Conservation (phyloP, 345 rosid genomes). For the Pugionium cornutum region DNA sequence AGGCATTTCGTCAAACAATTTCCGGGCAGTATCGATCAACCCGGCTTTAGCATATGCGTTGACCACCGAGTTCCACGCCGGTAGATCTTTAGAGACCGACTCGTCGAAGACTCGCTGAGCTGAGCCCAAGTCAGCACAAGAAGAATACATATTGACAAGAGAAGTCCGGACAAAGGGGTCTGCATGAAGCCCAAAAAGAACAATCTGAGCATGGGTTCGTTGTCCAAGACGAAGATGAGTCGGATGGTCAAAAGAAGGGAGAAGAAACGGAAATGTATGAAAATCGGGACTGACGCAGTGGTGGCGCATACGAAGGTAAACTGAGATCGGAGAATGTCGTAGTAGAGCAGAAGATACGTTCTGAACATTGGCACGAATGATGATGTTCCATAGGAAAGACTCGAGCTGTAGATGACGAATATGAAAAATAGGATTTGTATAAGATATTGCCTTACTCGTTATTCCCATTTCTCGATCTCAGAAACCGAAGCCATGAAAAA, state of each 20-base stretch:
- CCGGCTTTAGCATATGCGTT: constrained; percentile 43
- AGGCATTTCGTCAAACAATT: constrained; percentile 55
- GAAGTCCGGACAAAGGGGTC: constrained; percentile 45
- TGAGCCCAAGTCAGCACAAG: constrained; percentile 37
- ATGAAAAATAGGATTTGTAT: constrained; percentile 46
- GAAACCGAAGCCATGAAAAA: too few species aligned
- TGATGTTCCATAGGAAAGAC: constrained; percentile 53
- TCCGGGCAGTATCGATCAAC: constrained; percentile 41
- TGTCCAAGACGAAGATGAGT: constrained; percentile 48
- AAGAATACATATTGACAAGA: constrained; percentile 51
- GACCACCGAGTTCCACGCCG: constrained; percentile 60
- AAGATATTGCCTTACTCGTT: background rate
- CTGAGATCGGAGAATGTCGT: constrained; percentile 38
- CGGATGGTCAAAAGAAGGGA: constrained; percentile 41
- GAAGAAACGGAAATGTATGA: constrained; percentile 55
- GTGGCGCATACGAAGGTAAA: constrained; percentile 54
- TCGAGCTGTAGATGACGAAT: constrained; percentile 45
- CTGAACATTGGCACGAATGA: constrained; percentile 43
- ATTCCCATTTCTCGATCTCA: background rate
- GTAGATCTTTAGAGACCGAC: constrained; percentile 37
- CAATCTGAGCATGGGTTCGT: constrained; percentile 60
- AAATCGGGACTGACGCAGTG: constrained; percentile 50
- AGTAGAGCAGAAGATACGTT: constrained; percentile 5
- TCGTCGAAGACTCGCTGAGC: constrained; percentile 52
- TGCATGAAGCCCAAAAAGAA: constrained; percentile 50